Conservation (phyloP, 257 asterid genomes). For the Solanum commersonii region DNA sequence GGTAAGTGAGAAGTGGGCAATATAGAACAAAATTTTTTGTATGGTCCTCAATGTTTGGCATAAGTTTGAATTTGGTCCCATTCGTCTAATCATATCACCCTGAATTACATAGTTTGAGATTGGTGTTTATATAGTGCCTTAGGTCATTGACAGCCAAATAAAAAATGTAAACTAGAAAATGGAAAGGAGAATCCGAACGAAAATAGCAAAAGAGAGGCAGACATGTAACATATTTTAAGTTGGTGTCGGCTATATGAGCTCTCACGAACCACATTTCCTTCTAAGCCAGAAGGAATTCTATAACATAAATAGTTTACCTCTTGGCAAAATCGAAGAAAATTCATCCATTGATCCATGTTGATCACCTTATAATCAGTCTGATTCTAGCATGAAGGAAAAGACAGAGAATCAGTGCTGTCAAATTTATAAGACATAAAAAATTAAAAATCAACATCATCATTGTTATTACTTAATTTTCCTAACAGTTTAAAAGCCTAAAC, state of each 20-base stretch:
- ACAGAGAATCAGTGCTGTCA: not conserved
- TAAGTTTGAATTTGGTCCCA: not conserved
- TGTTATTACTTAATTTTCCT: not conserved
- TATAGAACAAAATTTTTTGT: not conserved
- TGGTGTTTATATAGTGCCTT: not conserved
- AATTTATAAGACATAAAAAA: not conserved
- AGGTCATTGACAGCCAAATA: not conserved
- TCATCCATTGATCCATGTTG: slow-evolving; percentile 89
- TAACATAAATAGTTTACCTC: slow-evolving; percentile 35
- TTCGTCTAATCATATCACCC: not conserved
- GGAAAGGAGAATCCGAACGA: not conserved
- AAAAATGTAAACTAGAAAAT: not conserved
- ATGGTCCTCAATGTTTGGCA: not conserved
- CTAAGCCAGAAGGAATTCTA: not conserved
- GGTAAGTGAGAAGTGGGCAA: not conserved
- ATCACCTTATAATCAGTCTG: slow-evolving; percentile 82
- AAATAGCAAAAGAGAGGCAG: not conserved
- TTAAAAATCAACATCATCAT: not conserved
- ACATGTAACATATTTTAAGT: not conserved
- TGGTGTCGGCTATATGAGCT: not conserved
- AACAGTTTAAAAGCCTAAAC: not conserved
- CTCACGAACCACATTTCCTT: not conserved
- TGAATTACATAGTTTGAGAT: not conserved
- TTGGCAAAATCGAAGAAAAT: slow-evolving; percentile 64
- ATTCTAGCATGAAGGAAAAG: slow-evolving; percentile 23